Percentiles rank a stretch among this genome's conserved stretches.
phyloP scores from a whole-genome alignment of 495 filamentous ascomycete genomes.

The Xylaria scruposa region DNA sequence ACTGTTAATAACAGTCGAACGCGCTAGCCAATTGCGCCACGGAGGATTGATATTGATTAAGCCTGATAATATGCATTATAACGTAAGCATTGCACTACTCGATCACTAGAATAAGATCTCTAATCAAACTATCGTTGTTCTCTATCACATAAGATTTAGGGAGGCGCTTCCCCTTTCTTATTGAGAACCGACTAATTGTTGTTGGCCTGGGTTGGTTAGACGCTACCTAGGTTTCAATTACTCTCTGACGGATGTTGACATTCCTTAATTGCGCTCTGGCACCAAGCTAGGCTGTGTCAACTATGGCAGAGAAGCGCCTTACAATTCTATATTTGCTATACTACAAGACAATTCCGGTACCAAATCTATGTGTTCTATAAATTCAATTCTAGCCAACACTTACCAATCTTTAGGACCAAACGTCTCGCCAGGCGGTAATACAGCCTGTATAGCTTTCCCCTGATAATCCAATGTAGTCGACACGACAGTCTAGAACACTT shows the following conservation, averaged over 20 bases:
- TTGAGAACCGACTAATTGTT: too few relatives aligned
- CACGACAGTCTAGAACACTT: constrained; percentile 46
- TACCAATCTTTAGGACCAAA: constrained; percentile 66
- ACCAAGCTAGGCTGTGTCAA: not conserved
- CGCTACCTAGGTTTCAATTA: not conserved
- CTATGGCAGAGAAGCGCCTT: not conserved
- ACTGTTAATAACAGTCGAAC: too few relatives aligned
- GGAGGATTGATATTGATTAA: too few relatives aligned
- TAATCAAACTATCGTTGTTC: too few relatives aligned
- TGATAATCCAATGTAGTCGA: constrained; percentile 58
- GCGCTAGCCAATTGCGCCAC: too few relatives aligned
- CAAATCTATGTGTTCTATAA: not conserved
- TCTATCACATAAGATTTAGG: too few relatives aligned
- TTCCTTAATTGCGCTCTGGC: not conserved
- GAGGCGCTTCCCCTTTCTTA: too few relatives aligned
- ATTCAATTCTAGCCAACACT: not conserved
- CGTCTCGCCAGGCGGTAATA: constrained; percentile 55
- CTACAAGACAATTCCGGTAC: not conserved
- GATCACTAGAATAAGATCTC: too few relatives aligned
- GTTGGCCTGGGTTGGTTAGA: not conserved
- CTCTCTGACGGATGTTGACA: not conserved
- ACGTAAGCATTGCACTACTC: too few relatives aligned
- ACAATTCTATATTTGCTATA: not conserved
- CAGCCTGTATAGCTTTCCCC: constrained; percentile 58
- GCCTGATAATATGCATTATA: too few relatives aligned